Conservation (phyloP, 2,329 filamentous ascomycete species). For the Neofusicoccum ribis region DNA sequence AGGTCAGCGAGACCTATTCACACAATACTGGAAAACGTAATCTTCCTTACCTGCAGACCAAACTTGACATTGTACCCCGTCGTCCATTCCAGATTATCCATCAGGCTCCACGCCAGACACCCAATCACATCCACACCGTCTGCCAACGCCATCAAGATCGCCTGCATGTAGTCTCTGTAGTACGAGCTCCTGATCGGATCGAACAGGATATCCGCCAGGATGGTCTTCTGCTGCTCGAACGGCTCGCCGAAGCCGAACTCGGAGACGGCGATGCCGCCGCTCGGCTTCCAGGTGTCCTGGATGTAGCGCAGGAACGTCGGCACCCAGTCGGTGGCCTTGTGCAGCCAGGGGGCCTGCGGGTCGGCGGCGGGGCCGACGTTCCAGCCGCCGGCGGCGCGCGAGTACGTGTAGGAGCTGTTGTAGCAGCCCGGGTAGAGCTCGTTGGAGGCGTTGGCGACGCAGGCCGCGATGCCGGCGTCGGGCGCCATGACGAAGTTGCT, state of each 20-base stretch:
- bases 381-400: constrained; percentile 29
- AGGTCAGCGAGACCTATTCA: too few species aligned
- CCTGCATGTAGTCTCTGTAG: constrained; percentile 36
- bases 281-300: constrained; percentile 33
- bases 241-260: constrained; percentile 43
- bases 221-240: constrained; percentile 32
- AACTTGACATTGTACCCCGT: constrained; percentile 35
- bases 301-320: constrained; percentile 36
- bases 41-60: constrained; percentile 22
- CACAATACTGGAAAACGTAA: too few species aligned
- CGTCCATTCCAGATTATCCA: constrained; percentile 41
- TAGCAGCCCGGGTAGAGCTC: constrained; percentile 36
- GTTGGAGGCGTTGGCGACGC: constrained; percentile 34
- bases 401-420: constrained; percentile 35
- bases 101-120: constrained; percentile 37
- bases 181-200: constrained; percentile 34
- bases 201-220: constrained; percentile 31
- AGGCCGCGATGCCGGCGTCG: constrained; percentile 39
- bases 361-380: constrained; percentile 34
- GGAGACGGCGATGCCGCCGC: constrained; percentile 33
- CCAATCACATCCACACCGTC: constrained; percentile 40
- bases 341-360: constrained; percentile 35
- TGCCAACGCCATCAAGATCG: constrained; percentile 33
- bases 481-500: constrained; percentile 37
- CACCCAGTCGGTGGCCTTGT: constrained; percentile 38